These are phyloP conservation scores for Podaxis carcinomalis DNA, from an alignment of 768 basidiomycete species.

Conservation along the genomic window DNA sequence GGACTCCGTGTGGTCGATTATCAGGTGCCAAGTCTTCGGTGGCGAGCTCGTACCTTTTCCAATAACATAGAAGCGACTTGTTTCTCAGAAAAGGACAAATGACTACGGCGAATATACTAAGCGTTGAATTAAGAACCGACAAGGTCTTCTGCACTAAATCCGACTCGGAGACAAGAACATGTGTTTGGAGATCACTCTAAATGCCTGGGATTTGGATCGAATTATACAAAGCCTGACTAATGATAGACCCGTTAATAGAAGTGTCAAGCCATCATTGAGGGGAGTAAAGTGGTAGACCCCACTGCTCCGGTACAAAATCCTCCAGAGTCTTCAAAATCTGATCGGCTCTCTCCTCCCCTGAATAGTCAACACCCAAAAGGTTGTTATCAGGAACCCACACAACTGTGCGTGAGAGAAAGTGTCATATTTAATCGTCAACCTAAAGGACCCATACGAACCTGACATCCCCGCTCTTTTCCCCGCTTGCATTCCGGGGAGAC, in stretches of 20 bases:
- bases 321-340: slow-evolving; percentile 58
- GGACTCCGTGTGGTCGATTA: not conserved
- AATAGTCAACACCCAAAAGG: slow-evolving; percentile 47
- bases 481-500: slow-evolving; percentile 70
- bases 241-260: not conserved
- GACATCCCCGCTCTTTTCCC: slow-evolving; percentile 85
- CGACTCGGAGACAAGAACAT: slow-evolving; percentile 2
- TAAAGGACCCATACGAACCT: slow-evolving; percentile 38
- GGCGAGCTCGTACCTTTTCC: not conserved
- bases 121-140: not conserved
- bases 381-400: slow-evolving; percentile 83
- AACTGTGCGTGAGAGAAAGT: slow-evolving; percentile 36
- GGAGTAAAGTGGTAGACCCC: slow-evolving; percentile 75
- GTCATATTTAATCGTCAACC: slow-evolving; percentile 1
- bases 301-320: slow-evolving; percentile 75
- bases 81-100: not conserved
- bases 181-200: not conserved
- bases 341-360: slow-evolving; percentile 51
- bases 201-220: not conserved
- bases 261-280: slow-evolving; percentile 2
- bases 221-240: not conserved
- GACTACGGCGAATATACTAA: not conserved
- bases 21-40: not conserved
- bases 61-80: not conserved
- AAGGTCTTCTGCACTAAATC: not conserved